Evolutionary conservation across 2,329 filamentous ascomycete species (phyloP), one percentile per base, ranked within the genome.

Genomic region (Colletotrichum euphorbiae): DNA sequence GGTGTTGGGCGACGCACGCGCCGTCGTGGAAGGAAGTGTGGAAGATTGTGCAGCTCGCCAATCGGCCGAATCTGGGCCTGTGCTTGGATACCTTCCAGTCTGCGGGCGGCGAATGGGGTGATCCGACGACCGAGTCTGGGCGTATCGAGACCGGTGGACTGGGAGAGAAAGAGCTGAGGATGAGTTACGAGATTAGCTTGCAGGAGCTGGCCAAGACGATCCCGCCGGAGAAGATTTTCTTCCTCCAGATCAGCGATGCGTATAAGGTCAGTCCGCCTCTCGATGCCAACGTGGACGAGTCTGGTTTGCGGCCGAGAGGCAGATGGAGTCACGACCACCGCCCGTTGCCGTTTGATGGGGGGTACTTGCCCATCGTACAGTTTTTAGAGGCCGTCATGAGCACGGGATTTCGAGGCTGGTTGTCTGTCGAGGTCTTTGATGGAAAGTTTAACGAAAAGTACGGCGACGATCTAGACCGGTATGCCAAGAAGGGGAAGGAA

Each of bases 1-100:
- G 91, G 91, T 93, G 91, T 78, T 94, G 91, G 92, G 89, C 89
- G 0, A 92, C 91, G 0, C 86, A 89, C 55, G 90, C 91, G 0
- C 86, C 89, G 0, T 83, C 80, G 1, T 95, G 91, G 92, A 86
- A 85, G 70, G 84, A 89, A 55, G 89, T 90, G 0, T 94, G 90
- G 90, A 80, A 86, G 2, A 89, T 94, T 12, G 89, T 93, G 4
- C 74, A 85, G 70, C 82, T 82, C 50, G 90, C 89, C 2, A 80
- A 92, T 71, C 79, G 89, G 3, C 81, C 83, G 0, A 94, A 94
- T 69, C 81, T 93, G 11, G 91, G 92, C 0, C 80, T 94, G 0
- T 94, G 91, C 71, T 84, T 95, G 1, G 91, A 95, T 72, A 94
- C 91, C 0, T 94, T 94, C 79, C 91, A 94, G 75, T 90, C 87